Base-by-base conservation (phyloP, 2,329 filamentous ascomycete genomes). In the Mycosphaerelloides madeirae region DNA sequence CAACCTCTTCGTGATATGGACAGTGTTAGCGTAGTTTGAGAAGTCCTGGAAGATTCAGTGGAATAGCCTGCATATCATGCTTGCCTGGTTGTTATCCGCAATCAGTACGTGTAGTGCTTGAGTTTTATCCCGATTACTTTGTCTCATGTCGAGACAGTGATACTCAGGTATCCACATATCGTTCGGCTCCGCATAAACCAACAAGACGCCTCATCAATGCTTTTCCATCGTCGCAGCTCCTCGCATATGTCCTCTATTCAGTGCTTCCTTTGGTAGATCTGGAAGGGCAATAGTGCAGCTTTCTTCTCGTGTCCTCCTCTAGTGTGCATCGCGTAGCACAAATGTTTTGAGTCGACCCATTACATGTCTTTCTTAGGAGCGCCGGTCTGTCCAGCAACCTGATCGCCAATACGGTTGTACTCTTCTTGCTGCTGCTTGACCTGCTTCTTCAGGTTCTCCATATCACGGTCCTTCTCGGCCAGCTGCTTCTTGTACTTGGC, bases 391-490 rank as follows among this genome's bases (percentile, higher is more conserved):
- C 74, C 71, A 48, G 81, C 77, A 58, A 90, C 84, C 75, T 93
- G 81, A 64, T 97, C 90, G 53, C 87, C 83, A 59, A 97, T 76
- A 56, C 83, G 81, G 65, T 87, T 80, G 70, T 96, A 97, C 74
- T 94, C 90, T 64, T 81, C 79, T 67, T 82, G 81, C 49, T 97
- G 77, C 40, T 86, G 86, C 65, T 86, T 80, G 52, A 83, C 80
- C 78, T 98, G 93, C 78, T 94, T 95, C 84, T 94, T 95, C 59
- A 97, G 74, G 45, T 80, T 87, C 70, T 85, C 80, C 57, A 96
- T 80, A 61, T 97, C 89, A 55, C 78, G 78, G 55, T 96, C 85
- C 74, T 89, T 90, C 67, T 80, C 76, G 50, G 71, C 78, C 42
- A 87, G 68, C 64, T 85, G 69, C 67, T 84, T 74, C 71, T 75